Evolutionary conservation across 2,329 filamentous ascomycete genomes (phyloP), one percentile per base, ranked within the genome.

Genomic region (Pseudonectria buxi): DNA sequence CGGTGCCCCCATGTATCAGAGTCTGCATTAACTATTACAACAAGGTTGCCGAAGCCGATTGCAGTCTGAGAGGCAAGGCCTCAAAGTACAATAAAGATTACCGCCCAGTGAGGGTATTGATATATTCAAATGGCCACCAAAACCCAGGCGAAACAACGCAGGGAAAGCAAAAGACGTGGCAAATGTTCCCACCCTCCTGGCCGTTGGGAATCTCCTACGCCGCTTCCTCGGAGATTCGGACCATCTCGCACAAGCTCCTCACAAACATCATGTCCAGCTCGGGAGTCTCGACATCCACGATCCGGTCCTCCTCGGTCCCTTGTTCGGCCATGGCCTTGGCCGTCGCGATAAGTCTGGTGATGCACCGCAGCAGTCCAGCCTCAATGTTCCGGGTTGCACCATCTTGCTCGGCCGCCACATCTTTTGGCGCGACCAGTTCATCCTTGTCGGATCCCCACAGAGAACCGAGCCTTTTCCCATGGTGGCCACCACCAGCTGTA

Each of bases 301-400:
- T 37, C 13, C 46, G 45, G 13, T 62, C 57, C 18, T 60, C 56
- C 0, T 36, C 44, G 5, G 39, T 32, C 3, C 50, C 56, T 10
- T 48, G 51, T 24, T 57, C 57, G 1, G 57, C 46, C 49, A 61
- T 59, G 35, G 62, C 50, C 39, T 50, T 58, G 10, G 76, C 63
- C 4, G 72, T 75, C 3, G 64, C 59, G 1, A 77, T 65, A 3
- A 78, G 57, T 12, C 68, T 55, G 3, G 61, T 61, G 37, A 78
- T 69, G 49, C 74, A 78, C 28, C 59, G 61, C 28, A 66, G 57
- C 13, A 79, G 57, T 0, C 71, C 73, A 1, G 61, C 53, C 24
- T 72, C 70, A 2, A 79, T 57, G 15, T 68, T 65, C 11, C 61
- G 56, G 33, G 71, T 54, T 1, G 61, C 54, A 11, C 52, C 49